Evolutionary conservation across 352 stramenopile genomes (phyloP), one percentile per base, ranked within the genome.

Genomic region (Globisporangium alternatum): DNA sequence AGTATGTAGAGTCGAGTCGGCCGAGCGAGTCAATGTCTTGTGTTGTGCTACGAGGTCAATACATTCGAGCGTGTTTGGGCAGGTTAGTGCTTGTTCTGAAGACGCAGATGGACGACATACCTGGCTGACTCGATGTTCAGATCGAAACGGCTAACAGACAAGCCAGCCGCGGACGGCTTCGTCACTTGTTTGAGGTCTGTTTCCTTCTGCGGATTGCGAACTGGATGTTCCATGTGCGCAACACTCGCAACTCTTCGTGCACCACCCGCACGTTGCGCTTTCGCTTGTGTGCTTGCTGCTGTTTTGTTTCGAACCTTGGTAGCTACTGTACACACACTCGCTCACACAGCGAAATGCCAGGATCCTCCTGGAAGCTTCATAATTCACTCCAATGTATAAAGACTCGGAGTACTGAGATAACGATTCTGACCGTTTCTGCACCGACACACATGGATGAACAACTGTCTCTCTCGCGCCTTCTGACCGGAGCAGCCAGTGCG

Each of bases 391-490:
- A n/a, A n/a, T n/a, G n/a, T n/a, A n/a, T n/a, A n/a, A n/a, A n/a
- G n/a, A n/a, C n/a, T n/a, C 22, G 48, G 35, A 9, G 21, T 56
- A 28, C n/a, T 56, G 35, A 13, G 37, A 44, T 25, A 43, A 31
- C 9, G 21, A 43, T 7, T 19, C n/a, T 33, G 15, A 17, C 53
- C 21, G n/a, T 17, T 47, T 43, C 35, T 35, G 2, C 31, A 6
- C 31, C 15, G 3, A 15, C 0, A 25, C 31, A 62, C 25, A 62
- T 62, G 60, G 60, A 59, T 65, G 21, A 58, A 43, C 52, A 65
- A 65, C 49, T 60, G 60, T 54, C 60, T 65, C 60, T 60, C 25
- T 65, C 37, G 33, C 22, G 33, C 33, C 22, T 30, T 59, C 35
- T 47, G 31, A 59, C 41, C 41, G 21, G 41, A 47, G 41, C 41